These are phyloP conservation scores for Colletotrichum brevisporum DNA, from an alignment of 2,329 filamentous ascomycete genomes.

Conservation along the genomic window DNA sequence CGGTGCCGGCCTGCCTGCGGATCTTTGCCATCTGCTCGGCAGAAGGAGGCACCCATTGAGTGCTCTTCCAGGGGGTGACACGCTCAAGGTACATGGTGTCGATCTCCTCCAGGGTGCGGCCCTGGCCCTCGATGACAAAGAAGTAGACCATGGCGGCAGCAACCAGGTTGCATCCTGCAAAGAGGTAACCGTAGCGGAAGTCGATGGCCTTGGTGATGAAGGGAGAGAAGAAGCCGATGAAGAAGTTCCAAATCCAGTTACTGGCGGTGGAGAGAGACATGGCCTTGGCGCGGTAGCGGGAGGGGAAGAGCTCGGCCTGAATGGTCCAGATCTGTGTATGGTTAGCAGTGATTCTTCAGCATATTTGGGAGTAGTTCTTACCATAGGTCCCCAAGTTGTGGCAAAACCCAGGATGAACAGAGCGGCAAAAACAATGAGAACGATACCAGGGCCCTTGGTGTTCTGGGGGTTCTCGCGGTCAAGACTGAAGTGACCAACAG, in stretches of 20 bases:
- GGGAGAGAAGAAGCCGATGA: constrained; percentile 83
- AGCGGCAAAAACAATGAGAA: constrained; percentile 74
- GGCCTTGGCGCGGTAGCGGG: constrained; percentile 71
- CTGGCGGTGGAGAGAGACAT: constrained; percentile 73
- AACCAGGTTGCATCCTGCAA: constrained; percentile 78
- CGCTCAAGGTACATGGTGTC: constrained; percentile 81
- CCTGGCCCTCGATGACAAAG: constrained; percentile 82
- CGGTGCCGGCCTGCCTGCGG: constrained; percentile 57
- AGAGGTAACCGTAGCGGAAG: constrained; percentile 82
- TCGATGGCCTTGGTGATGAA: constrained; percentile 82
- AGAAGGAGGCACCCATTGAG: constrained; percentile 64
- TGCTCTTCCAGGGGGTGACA: constrained; percentile 75
- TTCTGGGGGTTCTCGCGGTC: constrained; percentile 51
- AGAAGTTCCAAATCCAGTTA: constrained; percentile 82
- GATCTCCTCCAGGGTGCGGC: constrained; percentile 82
- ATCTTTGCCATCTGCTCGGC: constrained; percentile 60
- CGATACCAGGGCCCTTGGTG: constrained; percentile 64
- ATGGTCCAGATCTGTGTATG: constrained; percentile 67
- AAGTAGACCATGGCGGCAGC: constrained; percentile 80
- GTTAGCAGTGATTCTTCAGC: not conserved
- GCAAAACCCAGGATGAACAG: constrained; percentile 77
- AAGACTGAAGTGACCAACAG: constrained; percentile 65
- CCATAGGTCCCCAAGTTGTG: constrained; percentile 51
- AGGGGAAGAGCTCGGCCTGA: constrained; percentile 75
- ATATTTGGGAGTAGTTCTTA: not conserved